Conservation (phyloP, 2,329 filamentous ascomycete genomes). For the Apiospora arundinis region DNA sequence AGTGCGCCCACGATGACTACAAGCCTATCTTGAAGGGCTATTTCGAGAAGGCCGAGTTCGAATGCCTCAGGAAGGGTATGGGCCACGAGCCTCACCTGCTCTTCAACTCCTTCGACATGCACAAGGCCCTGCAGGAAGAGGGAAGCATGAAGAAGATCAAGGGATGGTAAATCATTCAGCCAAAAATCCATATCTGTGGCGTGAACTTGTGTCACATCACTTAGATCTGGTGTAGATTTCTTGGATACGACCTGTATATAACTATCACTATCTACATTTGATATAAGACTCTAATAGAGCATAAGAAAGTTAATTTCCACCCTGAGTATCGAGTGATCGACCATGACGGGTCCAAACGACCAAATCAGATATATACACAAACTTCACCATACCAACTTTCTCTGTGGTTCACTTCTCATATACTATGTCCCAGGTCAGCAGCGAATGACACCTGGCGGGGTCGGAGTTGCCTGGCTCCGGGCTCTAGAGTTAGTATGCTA, state of each 20-base stretch:
- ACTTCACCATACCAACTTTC: not conserved
- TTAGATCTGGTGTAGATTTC: not conserved
- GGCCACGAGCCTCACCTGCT: constrained; percentile 89
- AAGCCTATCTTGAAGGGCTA: constrained; percentile 82
- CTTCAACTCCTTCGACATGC: constrained; percentile 88
- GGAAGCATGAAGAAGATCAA: constrained; percentile 85
- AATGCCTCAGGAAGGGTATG: constrained; percentile 86
- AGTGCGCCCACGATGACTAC: constrained; percentile 87
- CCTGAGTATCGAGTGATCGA: not conserved
- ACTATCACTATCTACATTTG: not conserved
- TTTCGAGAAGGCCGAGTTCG: constrained; percentile 83
- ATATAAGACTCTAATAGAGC: constrained; percentile 2
- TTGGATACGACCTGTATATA: constrained; percentile 14
- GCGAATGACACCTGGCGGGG: not conserved
- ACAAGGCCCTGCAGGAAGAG: constrained; percentile 80
- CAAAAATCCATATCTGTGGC: not conserved
- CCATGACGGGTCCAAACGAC: not conserved
- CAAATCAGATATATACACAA: not conserved
- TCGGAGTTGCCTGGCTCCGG: not conserved
- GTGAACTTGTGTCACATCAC: not conserved
- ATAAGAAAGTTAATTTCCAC: not conserved
- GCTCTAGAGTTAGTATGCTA: not conserved
- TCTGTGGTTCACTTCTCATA: not conserved
- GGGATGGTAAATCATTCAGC: constrained; percentile 55
- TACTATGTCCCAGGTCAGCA: not conserved